Evolutionary conservation across 75 land plant species (phyloP).

Genomic region (Ceratopteris richardii): DNA sequence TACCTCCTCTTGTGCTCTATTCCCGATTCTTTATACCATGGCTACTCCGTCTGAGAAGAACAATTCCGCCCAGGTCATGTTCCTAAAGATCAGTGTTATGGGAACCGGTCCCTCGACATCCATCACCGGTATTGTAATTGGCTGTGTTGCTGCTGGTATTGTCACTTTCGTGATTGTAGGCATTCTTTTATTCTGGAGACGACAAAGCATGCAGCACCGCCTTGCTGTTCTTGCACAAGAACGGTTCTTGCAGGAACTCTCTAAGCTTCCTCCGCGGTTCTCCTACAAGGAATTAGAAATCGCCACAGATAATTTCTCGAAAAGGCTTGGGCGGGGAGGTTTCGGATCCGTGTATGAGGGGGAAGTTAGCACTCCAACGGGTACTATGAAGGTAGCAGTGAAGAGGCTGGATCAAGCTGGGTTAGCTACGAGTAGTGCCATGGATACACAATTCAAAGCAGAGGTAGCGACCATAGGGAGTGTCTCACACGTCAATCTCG

Average conservation of each 20-base stretch:
- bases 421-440: too few relatives aligned
- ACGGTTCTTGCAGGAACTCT: conserved; percentile 27
- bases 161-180: neutral
- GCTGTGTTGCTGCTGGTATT: neutral
- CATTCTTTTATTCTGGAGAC: neutral
- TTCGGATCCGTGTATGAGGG: conserved; percentile 74
- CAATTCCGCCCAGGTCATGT: neutral
- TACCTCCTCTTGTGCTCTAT: neutral
- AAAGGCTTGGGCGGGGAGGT: conserved; percentile 63
- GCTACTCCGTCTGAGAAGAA: neutral
- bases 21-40: neutral
- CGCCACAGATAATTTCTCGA: conserved; percentile 49
- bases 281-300: conserved; percentile 41
- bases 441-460: too few relatives aligned
- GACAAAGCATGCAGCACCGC: neutral
- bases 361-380: conserved; percentile 17
- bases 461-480: too few relatives aligned
- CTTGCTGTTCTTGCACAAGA: conserved; percentile 18
- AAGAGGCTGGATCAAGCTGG: conserved; percentile 33
- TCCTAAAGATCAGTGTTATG: neutral
- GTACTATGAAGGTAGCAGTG: too few relatives aligned
- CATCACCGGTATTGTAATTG: neutral
- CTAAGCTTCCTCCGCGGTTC: conserved; percentile 57
- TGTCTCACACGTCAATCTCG: too few relatives aligned
- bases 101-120: neutral